phyloP scores from a whole-genome alignment of 108 stramenopile genomes.

The Pelagomonas calceolata region DNA sequence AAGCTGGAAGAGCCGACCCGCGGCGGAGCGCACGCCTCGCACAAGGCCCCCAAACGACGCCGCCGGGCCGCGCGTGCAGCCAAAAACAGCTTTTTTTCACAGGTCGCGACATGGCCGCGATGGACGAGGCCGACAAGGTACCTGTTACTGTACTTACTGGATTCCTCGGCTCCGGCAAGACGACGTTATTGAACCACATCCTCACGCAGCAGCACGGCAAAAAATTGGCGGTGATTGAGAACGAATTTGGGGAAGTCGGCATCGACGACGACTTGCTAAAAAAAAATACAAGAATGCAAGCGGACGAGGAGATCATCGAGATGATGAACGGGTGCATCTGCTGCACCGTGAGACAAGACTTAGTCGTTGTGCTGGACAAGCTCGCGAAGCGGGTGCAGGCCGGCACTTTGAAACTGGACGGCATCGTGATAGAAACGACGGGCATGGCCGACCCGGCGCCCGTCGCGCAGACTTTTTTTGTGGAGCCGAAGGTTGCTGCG shows the following conservation, averaged over 20 bases:
- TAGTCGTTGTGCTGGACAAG: slow-evolving; percentile 23
- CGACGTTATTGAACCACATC: slow-evolving; percentile 61
- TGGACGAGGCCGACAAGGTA: slow-evolving; percentile 1
- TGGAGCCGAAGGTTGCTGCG: slow-evolving; percentile 61
- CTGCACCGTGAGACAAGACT: slow-evolving; percentile 49
- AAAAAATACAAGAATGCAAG: slow-evolving; percentile 38
- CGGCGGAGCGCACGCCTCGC: no score
- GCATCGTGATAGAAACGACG: slow-evolving; percentile 53
- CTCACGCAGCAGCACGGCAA: slow-evolving; percentile 65
- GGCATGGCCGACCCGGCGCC: slow-evolving; percentile 60
- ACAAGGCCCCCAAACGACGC: no score
- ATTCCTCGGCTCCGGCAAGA: slow-evolving; percentile 52
- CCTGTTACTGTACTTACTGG: slow-evolving; percentile 50
- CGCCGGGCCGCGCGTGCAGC: no score
- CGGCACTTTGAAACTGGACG: slow-evolving; percentile 33
- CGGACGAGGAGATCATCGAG: slow-evolving; percentile 37
- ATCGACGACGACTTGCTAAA: slow-evolving; percentile 67
- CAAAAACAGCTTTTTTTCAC: no score
- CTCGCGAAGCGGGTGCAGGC: slow-evolving; percentile 6
- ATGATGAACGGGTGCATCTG: slow-evolving; percentile 58
- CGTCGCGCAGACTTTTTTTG: slow-evolving; percentile 75
- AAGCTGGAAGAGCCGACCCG: no score
- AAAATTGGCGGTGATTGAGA: slow-evolving; percentile 67
- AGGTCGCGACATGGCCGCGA: neutral
- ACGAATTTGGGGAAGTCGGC: slow-evolving; percentile 82